These are phyloP conservation scores for Platanthera guangdongensis DNA, from an alignment of 106 monocot species.

Conservation along the genomic window DNA sequence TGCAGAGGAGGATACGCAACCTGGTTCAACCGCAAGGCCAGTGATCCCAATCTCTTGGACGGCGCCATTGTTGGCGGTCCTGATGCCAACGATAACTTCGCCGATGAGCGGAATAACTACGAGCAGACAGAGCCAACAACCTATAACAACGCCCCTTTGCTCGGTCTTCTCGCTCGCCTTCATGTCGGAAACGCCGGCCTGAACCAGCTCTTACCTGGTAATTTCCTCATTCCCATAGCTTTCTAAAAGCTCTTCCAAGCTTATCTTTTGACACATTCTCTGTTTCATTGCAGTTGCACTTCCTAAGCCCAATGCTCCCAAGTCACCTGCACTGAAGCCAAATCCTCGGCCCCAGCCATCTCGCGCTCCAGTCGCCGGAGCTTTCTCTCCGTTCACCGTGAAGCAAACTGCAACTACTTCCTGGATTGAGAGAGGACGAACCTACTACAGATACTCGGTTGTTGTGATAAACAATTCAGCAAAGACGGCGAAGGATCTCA, in stretches of 20 bases:
- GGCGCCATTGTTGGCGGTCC: constrained; percentile 93
- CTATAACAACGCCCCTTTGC: constrained; percentile 84
- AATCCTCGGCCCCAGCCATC: constrained; percentile 20
- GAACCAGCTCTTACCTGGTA: constrained; percentile 49
- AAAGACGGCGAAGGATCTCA: constrained; percentile 39
- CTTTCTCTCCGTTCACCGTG: constrained; percentile 29
- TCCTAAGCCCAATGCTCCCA: constrained; percentile 10
- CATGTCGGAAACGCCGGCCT: constrained; percentile 31
- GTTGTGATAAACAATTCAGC: constrained; percentile 54
- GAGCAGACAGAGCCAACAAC: constrained; percentile 89
- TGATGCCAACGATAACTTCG: constrained; percentile 73
- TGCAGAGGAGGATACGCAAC: constrained; percentile 72
- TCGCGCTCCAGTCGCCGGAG: constrained; percentile 17
- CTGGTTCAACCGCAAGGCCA: constrained; percentile 53
- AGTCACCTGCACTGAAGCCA: neutral
- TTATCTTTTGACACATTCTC: neutral
- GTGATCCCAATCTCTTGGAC: constrained; percentile 73
- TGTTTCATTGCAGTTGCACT: constrained; percentile 15
- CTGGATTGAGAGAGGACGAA: constrained; percentile 34
- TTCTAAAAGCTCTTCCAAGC: neutral
- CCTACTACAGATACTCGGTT: constrained; percentile 49
- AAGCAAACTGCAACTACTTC: constrained; percentile 49
- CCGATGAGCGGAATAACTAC: constrained; percentile 72
- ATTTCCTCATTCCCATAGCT: neutral
- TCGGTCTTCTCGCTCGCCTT: constrained; percentile 76